phyloP scores from a whole-genome alignment of 345 rosid genomes.

The Combretum micranthum region DNA sequence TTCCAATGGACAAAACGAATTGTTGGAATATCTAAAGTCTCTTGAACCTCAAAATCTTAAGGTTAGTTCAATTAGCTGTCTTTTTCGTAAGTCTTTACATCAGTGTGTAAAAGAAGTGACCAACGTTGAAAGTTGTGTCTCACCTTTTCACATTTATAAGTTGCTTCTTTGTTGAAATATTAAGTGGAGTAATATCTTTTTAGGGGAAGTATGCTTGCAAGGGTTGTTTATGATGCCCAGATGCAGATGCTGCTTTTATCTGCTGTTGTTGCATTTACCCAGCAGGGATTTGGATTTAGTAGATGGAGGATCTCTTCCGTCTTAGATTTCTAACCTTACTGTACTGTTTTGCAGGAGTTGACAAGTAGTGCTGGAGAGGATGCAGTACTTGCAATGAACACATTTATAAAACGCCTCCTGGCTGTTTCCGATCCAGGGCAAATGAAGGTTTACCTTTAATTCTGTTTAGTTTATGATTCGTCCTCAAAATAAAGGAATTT shows the following conservation, averaged over 20 bases:
- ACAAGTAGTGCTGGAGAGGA: conserved; percentile 95
- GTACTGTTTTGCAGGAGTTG: conserved; percentile 50
- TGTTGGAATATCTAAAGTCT: conserved; percentile 79
- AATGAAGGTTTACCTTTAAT: conserved; percentile 63
- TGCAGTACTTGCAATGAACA: conserved; percentile 84
- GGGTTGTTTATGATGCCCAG: no score
- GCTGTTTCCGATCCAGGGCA: conserved; percentile 72
- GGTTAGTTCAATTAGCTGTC: conserved; percentile 31
- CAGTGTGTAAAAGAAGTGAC: no score
- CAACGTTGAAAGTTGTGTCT: no score
- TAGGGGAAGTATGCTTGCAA: no score
- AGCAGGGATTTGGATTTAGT: not conserved
- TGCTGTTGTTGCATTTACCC: not conserved
- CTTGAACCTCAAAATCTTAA: conserved; percentile 95
- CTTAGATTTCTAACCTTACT: not conserved
- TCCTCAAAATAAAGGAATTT: no score
- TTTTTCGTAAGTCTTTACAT: not conserved
- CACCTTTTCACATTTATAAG: no score
- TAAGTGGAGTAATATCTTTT: no score
- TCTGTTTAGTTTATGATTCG: not conserved
- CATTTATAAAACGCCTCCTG: conserved; percentile 85
- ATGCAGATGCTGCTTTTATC: not conserved
- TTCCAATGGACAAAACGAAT: conserved; percentile 62
- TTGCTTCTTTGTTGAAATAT: no score
- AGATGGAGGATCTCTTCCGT: not conserved